phyloP scores from a whole-genome alignment of 2,329 filamentous ascomycete genomes.

The Cercospora brassicicola region DNA sequence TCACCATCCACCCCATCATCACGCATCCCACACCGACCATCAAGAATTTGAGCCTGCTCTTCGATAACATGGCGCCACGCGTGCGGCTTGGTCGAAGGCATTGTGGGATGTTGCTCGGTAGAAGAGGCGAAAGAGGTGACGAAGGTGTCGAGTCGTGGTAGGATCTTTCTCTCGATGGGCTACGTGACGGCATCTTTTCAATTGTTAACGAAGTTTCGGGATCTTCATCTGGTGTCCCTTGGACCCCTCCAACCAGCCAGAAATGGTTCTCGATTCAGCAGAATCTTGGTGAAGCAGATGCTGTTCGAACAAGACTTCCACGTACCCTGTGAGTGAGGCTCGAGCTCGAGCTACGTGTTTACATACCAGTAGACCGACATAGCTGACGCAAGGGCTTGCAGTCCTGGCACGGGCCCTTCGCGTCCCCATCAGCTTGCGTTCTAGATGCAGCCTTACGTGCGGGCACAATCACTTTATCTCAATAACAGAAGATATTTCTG shows the following conservation, averaged over 20 bases:
- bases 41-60: conserved; percentile 30
- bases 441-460: no score
- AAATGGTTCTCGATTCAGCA: neutral
- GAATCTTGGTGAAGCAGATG: neutral
- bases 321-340: neutral
- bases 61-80: conserved; percentile 20
- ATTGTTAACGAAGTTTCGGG: neutral
- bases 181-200: conserved; percentile 27
- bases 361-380: neutral
- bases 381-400: neutral
- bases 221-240: neutral
- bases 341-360: neutral
- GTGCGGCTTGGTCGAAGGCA: conserved; percentile 31
- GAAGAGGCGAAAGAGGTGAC: conserved; percentile 29
- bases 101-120: conserved; percentile 32
- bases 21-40: conserved; percentile 31
- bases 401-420: neutral
- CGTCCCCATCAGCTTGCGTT: neutral
- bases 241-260: neutral
- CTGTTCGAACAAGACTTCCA: neutral
- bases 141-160: conserved; percentile 32
- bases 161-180: conserved; percentile 23
- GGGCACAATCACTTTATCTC: no score
- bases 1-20: conserved; percentile 37
- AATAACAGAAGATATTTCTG: no score